Percentiles rank a stretch among this genome's conserved stretches.
phyloP scores from a whole-genome alignment of 495 filamentous ascomycete species.

The Lasiosphaeria miniovina region DNA sequence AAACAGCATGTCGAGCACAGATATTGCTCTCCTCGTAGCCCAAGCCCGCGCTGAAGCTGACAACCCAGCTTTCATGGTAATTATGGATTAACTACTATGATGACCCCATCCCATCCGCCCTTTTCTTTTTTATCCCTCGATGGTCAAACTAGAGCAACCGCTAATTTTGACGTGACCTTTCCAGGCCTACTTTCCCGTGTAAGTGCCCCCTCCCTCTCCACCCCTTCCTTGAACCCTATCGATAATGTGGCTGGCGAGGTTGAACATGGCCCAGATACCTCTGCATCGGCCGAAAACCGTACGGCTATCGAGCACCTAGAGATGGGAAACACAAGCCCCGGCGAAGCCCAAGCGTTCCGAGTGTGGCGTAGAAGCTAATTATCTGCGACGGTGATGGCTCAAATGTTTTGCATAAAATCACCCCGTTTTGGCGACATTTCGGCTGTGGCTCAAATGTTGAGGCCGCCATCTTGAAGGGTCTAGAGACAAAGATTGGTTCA shows the following conservation, averaged over 20 bases:
- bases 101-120: not conserved
- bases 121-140: no score
- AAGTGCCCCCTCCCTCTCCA: conserved; percentile 30
- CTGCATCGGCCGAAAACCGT: conserved; percentile 52
- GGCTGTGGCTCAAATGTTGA: no score
- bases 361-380: no score
- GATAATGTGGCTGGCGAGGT: conserved; percentile 11
- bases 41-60: conserved; percentile 66
- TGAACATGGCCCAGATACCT: conserved; percentile 43
- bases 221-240: not conserved
- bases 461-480: no score
- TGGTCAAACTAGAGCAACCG: not conserved
- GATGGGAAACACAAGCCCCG: no score
- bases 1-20: conserved; percentile 58
- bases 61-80: conserved; percentile 60
- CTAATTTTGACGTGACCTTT: conserved; percentile 3
- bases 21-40: conserved; percentile 63
- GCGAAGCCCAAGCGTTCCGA: no score
- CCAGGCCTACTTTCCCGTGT: conserved; percentile 74
- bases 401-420: no score
- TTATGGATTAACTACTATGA: not conserved
- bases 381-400: no score
- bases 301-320: not conserved
- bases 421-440: no score
- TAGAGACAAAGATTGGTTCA: no score